Evolutionary conservation across 2,329 filamentous ascomycete species (phyloP).

Genomic region (Paecilomyces variotii): DNA sequence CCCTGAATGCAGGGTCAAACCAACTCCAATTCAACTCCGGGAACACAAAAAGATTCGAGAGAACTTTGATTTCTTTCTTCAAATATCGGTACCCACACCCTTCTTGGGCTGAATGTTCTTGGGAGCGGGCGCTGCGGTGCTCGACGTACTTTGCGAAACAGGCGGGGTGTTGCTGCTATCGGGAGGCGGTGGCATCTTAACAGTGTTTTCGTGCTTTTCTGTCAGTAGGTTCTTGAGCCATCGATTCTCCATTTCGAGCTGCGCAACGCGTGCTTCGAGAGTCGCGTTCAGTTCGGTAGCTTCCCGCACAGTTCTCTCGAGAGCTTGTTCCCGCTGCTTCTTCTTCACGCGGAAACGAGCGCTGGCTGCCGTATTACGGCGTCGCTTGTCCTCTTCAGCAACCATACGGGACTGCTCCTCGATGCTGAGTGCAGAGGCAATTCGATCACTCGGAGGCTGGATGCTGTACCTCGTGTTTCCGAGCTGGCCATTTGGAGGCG

Average conservation of each 20-base stretch:
- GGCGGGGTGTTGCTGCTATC: background rate
- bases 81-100: background rate
- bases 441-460: conserved; percentile 27
- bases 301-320: conserved; percentile 74
- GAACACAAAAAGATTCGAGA: background rate
- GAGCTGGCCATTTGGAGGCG: conserved; percentile 31
- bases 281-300: conserved; percentile 68
- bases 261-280: conserved; percentile 66
- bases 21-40: background rate
- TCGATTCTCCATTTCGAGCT: conserved; percentile 73
- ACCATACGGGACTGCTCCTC: conserved; percentile 47
- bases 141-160: background rate
- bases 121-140: conserved; percentile 1
- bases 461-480: conserved; percentile 35
- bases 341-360: conserved; percentile 94
- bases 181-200: conserved; percentile 3
- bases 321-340: conserved; percentile 84
- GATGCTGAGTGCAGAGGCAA: conserved; percentile 45
- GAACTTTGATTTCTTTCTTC: background rate
- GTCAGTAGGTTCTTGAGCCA: conserved; percentile 73
- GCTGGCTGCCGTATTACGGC: conserved; percentile 80
- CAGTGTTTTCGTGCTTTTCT: conserved; percentile 58
- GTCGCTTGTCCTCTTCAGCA: conserved; percentile 87
- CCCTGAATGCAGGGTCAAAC: background rate
- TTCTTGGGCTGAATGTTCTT: conserved; percentile 1